phyloP scores from a whole-genome alignment of 2,329 filamentous ascomycete species.

The Macrophomina phaseolina region DNA sequence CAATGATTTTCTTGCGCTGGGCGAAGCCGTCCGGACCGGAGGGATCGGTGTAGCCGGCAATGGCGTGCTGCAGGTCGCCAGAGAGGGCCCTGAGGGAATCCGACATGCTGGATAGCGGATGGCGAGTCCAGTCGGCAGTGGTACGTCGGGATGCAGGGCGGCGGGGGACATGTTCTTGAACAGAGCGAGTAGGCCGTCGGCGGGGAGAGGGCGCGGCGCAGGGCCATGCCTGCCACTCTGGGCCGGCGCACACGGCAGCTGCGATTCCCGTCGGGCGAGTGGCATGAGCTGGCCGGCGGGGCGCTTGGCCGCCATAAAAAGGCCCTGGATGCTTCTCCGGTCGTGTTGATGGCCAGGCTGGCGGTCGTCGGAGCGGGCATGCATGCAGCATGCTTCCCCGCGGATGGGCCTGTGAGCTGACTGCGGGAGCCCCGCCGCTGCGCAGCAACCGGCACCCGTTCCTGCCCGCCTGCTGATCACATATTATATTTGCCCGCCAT shows the following conservation, averaged over 20 bases:
- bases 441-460: neutral
- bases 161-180: neutral
- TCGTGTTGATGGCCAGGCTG: neutral
- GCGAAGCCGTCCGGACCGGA: neutral
- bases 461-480: neutral
- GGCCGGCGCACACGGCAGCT: neutral
- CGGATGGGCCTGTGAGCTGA: neutral
- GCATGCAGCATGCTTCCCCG: neutral
- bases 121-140: neutral
- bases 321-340: neutral
- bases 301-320: neutral
- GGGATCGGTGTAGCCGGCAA: constrained; percentile 3
- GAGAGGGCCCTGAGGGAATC: constrained; percentile 6
- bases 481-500: neutral
- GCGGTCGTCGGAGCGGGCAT: neutral
- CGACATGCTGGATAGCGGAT: neutral
- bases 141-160: neutral
- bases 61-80: neutral
- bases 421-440: neutral
- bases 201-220: neutral
- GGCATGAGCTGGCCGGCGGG: neutral
- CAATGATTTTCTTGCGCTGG: constrained; percentile 8
- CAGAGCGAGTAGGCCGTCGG: neutral
- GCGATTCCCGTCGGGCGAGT: neutral
- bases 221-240: neutral